Evolutionary conservation across 2,329 filamentous ascomycete genomes (phyloP).

Genomic region (Stagonosporopsis vannaccii): DNA sequence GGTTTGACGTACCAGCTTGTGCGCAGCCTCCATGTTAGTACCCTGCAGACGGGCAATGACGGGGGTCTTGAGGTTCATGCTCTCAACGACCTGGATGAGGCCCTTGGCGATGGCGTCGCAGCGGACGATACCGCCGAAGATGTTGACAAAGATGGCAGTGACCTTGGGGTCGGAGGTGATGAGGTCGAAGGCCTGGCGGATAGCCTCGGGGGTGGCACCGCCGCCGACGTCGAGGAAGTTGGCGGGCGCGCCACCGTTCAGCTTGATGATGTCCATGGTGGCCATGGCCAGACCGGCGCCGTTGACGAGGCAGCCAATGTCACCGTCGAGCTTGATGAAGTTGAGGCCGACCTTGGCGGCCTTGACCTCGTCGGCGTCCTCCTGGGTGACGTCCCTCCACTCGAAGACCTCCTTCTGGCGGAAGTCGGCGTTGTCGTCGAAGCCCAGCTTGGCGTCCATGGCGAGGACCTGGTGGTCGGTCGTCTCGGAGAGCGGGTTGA

Average conservation of each 20-base stretch:
- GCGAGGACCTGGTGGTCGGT: constrained; percentile 97
- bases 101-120: constrained; percentile 98
- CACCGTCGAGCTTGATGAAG: constrained; percentile 99
- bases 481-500: constrained; percentile 98
- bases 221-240: constrained; percentile 99
- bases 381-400: constrained; percentile 93
- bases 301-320: constrained; percentile 99
- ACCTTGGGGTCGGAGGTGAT: constrained; percentile 99
- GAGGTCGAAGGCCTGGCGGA: constrained; percentile 96
- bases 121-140: constrained; percentile 98
- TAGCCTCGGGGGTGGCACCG: constrained; percentile 94
- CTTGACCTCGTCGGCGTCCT: constrained; percentile 97
- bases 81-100: constrained; percentile 91
- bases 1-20: constrained; percentile 70
- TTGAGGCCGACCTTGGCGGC: constrained; percentile 93
- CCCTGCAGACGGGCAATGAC: constrained; percentile 97
- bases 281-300: constrained; percentile 99
- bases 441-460: constrained; percentile 99
- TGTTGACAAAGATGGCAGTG: constrained; percentile 99
- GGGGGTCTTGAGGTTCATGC: constrained; percentile 94
- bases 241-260: constrained; percentile 93
- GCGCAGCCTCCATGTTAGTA: constrained; percentile 96
- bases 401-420: constrained; percentile 95
- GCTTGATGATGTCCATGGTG: constrained; percentile 99
- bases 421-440: constrained; percentile 99